Evolutionary conservation across 306 rosid species (phyloP), one percentile per base, ranked within the genome.

Genomic region (Alnus glutinosa): DNA sequence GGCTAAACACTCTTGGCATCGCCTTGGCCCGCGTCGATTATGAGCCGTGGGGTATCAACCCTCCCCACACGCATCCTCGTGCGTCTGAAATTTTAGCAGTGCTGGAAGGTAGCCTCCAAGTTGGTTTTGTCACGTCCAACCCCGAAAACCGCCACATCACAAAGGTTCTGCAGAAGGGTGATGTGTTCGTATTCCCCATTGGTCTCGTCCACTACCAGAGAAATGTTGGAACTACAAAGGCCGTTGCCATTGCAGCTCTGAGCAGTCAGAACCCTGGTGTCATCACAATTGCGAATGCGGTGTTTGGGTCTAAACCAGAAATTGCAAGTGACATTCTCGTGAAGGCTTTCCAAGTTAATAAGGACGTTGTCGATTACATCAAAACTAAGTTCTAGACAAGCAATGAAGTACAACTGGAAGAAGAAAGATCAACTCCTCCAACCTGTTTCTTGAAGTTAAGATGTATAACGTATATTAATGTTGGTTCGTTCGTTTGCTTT

Each of bases 181-280:
- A 85, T 12, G 86, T 71, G 64, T 82, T 75, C 15, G 83, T 85
- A 3, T 85, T 85, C 59, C 83, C 85, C 1, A 19, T 61, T 3
- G 88, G 85, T 2, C 85, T 78, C 4, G n/a, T 78, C 18, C 83
- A 85, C 58, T 85, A 28, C 51, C 88, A 85, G 75, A 42, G 70
- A 19, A 85, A 82, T 19, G 7, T 78, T 16, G 88, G 79, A 2
- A 3, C 57, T 9, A 18, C 55, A 12, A 70, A 66, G 10, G 85
- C 84, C 0, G 67, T 78, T 1, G 88, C 88, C 44, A 49, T 85
- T 48, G 68, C 85, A 37, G 79, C 81, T 76, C 62, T 85, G 14
- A 85, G 79, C 72, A 82, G 86, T 70, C 86, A 86, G 47, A 86
- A 83, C 58, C 84, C 89, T 0, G 88, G 86, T 11, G 82, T 77